Base-by-base conservation (phyloP, 179 eudicot species). In the Spergularia azorica region DNA sequence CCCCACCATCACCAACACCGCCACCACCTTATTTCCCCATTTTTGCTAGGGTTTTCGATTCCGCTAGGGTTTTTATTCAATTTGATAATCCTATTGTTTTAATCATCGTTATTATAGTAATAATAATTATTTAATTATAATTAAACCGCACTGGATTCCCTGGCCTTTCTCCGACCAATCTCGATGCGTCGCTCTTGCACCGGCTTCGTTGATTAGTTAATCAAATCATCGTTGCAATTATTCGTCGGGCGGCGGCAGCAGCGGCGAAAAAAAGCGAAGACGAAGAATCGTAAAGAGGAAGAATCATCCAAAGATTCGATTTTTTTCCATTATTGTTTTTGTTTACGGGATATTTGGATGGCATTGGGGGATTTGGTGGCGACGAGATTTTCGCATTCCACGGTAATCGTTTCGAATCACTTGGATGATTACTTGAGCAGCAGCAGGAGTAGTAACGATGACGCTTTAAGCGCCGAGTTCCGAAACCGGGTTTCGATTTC, bases 311-410 rank as follows among this genome's bases (percentile, higher is more conserved):
- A 43, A 43, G n/a, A 14, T 60, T 46, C 70, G 74, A 67, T 52
- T 55, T 76, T 79, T 76, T 46, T 64, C 59, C 78, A 48, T 54
- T 9, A 56, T 69, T 70, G 78, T 18, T 20, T 52, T 52, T 70
- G 73, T 52, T 52, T 26, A 8, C 17, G 48, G 9, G 62, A 57
- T 8, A 81, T 77, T 89, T 90, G 88, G 82, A 95, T 95, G 98
- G 98, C 98, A 84, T 90, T 95, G 89, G 98, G 97, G 38, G 98
- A 95, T 86, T 89, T 93, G 70, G 91, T 93, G 97, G 92, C 89
- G 71, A 84, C 97, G 59, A 82, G 95, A 88, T 92, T 89, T 77
- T 81, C 96, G 9, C 88, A 90, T 67, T 90, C 94, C 18, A 59
- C 92, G 0, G 72, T 81, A 3, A 79, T 79, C 46, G 86, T 87